phyloP scores from a whole-genome alignment of 2,329 filamentous ascomycete genomes.

The Aspergillus transmontanensis region DNA sequence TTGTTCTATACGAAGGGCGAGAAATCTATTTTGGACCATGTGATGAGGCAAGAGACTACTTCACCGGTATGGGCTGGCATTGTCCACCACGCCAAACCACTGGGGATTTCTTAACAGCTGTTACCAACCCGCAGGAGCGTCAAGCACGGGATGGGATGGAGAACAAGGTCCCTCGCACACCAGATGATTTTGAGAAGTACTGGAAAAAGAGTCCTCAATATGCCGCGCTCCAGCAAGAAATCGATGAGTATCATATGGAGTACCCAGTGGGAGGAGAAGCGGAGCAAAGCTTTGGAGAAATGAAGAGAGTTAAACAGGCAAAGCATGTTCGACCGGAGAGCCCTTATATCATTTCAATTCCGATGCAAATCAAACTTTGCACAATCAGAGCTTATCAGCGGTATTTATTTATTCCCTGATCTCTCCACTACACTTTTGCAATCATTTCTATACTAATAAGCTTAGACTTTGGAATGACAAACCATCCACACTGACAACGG shows the following conservation, averaged over 20 bases:
- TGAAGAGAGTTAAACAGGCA: conserved; percentile 36
- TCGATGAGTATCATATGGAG: conserved; percentile 34
- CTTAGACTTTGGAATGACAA: conserved; percentile 72
- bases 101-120: conserved; percentile 69
- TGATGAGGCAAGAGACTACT: conserved; percentile 62
- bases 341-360: conserved; percentile 77
- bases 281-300: conserved; percentile 33
- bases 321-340: conserved; percentile 41
- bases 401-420: conserved; percentile 21
- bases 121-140: conserved; percentile 67
- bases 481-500: conserved; percentile 68
- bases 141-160: conserved; percentile 61
- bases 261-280: conserved; percentile 37
- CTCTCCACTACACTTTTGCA: background rate
- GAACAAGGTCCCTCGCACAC: conserved; percentile 62
- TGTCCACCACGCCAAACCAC: conserved; percentile 69
- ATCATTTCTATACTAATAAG: conserved; percentile 13
- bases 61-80: conserved; percentile 68
- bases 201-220: conserved; percentile 46
- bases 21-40: conserved; percentile 76
- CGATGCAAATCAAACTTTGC: conserved; percentile 78
- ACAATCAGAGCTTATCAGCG: conserved; percentile 78
- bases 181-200: conserved; percentile 65
- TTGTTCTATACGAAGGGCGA: conserved; percentile 74
- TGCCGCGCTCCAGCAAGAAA: conserved; percentile 36